Base-by-base conservation (phyloP, 2,329 filamentous ascomycete genomes). In the Tolypocladium inflatum region DNA sequence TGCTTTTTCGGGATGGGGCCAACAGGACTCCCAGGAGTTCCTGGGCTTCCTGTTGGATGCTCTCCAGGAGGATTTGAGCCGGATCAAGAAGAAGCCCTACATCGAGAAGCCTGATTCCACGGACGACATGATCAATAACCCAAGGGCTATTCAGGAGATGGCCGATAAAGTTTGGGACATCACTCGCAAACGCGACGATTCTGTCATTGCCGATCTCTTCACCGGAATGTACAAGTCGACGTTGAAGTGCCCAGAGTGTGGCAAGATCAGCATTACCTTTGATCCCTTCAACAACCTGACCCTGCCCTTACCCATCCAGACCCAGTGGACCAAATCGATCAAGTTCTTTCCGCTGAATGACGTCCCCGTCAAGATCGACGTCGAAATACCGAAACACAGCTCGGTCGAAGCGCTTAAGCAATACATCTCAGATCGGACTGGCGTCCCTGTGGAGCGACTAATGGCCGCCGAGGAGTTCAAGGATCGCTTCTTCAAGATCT, bases 151-250 rank as follows among this genome's bases (percentile, higher is more conserved):
- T 68, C 83, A 86, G 59, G 83, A 88, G 62, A 90, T 99, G 76
- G 94, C 93, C 0, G 85, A 92, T 56, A 84, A 90, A 63, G 94
- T 94, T 60, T 95, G 93, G 85, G 86, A 90, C 61, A 96, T 96
- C 60, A 96, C 96, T 63, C 90, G 91, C 68, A 87, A 88, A 62
- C 87, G 94, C 56, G 96, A 99, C 64, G 91, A 97, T 68, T 97
- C 94, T 0, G 88, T 97, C 45, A 90, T 97, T 63, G 93, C 91
- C 58, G 94, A 99, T 69, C 80, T 99, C 13, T 99, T 99, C 72
- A 95, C 91, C 26, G 94, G 94, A 62, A 91, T 97, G 81, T 99
- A 97, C 81, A 97, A 97, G 76, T 97, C 95, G 51, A 97, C 93
- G 0, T 82, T 99, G 62, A 88, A 94, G 62, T 99, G 94, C 68